Conservation (phyloP, 2,329 filamentous ascomycete species). For the Anisogramma anomala region DNA sequence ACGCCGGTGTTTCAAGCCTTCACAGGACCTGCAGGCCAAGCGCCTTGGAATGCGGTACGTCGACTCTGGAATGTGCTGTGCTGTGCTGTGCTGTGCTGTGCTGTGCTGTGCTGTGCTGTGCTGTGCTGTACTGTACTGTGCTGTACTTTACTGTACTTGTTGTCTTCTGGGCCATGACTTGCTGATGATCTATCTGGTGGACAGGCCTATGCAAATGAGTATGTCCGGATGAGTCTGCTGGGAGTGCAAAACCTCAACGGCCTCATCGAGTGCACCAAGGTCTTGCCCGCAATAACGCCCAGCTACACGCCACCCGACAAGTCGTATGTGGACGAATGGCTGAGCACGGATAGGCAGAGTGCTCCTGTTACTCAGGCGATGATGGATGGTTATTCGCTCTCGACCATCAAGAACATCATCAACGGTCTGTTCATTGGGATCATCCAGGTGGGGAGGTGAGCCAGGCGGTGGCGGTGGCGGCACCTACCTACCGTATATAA, state of each 20-base stretch:
- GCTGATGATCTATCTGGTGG: too few species aligned
- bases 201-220: conserved; percentile 18
- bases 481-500: not conserved
- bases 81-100: too few species aligned
- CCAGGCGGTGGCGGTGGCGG: too few species aligned
- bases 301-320: not conserved
- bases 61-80: not conserved
- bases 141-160: too few species aligned
- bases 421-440: too few species aligned
- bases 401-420: not conserved
- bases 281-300: conserved; percentile 18
- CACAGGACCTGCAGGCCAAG: not conserved
- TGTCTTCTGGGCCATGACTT: too few species aligned
- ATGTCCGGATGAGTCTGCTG: conserved; percentile 23
- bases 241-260: conserved; percentile 34
- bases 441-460: too few species aligned
- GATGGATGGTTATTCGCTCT: not conserved
- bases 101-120: too few species aligned
- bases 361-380: not conserved
- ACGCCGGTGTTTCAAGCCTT: not conserved
- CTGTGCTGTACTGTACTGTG: too few species aligned
- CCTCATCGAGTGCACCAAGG: conserved; percentile 32
- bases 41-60: not conserved
- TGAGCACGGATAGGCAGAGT: not conserved
- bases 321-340: not conserved